A percentile compares a stretch with the other conserved stretches of the same genome.
These are phyloP conservation scores for Phaffomyces opuntiae DNA, from an alignment of 805 yeast species.

Conservation along the genomic window DNA sequence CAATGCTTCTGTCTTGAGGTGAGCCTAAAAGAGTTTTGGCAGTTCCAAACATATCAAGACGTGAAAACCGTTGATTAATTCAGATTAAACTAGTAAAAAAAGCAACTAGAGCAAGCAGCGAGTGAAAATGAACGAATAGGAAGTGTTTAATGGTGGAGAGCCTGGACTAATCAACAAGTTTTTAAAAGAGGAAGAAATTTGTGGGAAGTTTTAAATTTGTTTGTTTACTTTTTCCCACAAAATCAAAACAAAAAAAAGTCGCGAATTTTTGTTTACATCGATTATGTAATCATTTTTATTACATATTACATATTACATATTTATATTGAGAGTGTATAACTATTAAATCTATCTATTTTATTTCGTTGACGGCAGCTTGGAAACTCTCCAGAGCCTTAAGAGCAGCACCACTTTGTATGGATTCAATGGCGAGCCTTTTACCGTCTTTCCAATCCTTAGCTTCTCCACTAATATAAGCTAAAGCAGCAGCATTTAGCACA, in stretches of 20 bases:
- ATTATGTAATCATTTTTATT: too few relatives aligned
- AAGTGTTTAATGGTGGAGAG: too few relatives aligned
- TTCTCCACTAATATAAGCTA: conserved; percentile 70
- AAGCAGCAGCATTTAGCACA: conserved; percentile 80
- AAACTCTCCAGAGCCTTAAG: conserved; percentile 49
- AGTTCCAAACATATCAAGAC: conserved; percentile 21
- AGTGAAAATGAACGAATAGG: too few relatives aligned
- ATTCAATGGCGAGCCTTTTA: conserved; percentile 59
- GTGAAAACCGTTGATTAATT: too few relatives aligned
- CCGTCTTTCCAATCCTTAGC: conserved; percentile 72
- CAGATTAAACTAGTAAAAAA: too few relatives aligned
- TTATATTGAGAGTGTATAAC: too few relatives aligned
- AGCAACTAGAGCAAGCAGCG: too few relatives aligned
- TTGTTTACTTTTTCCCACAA: conserved; percentile 7
- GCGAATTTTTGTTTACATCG: not conserved
- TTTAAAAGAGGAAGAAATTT: too few relatives aligned
- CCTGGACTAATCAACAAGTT: too few relatives aligned
- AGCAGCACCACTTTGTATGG: conserved; percentile 68
- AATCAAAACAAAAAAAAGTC: conserved; percentile 1
- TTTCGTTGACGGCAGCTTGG: conserved; percentile 24
- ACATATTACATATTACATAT: too few relatives aligned
- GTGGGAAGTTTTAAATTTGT: not conserved
- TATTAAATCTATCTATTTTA: not conserved
- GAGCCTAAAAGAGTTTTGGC: conserved; percentile 24
- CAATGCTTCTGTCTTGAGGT: conserved; percentile 19